A percentile compares a stretch with the other conserved stretches of the same genome.
phyloP scores from a whole-genome alignment of 129 eudicot genomes.

The Flaveria sonorensis region DNA sequence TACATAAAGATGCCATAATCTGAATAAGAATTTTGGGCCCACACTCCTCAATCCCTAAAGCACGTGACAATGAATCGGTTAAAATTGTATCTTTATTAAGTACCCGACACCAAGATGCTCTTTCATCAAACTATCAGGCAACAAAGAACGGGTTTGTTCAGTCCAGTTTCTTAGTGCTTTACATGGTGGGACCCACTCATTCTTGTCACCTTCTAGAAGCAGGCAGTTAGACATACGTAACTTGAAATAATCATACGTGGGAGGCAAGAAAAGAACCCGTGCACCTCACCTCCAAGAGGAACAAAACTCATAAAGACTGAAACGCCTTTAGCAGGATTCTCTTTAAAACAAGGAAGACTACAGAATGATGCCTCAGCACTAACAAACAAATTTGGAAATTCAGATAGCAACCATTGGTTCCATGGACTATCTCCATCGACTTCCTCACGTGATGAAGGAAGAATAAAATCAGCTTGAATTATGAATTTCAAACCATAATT shows the following conservation, averaged over 20 bases:
- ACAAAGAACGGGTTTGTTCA: slow-evolving; percentile 51
- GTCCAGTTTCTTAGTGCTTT: slow-evolving; percentile 65
- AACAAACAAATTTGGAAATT: slow-evolving; percentile 71
- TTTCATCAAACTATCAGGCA: slow-evolving; percentile 59
- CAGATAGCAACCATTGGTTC: slow-evolving; percentile 81
- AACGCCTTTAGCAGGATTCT: slow-evolving; percentile 66
- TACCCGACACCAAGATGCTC: slow-evolving; percentile 81
- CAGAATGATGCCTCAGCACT: slow-evolving; percentile 65
- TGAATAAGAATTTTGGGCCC: slow-evolving; percentile 62
- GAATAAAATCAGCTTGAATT: slow-evolving; percentile 81
- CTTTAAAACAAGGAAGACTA: slow-evolving; percentile 57
- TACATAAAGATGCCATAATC: slow-evolving; percentile 52
- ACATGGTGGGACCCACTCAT: slow-evolving; percentile 78
- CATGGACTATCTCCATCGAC: slow-evolving; percentile 84
- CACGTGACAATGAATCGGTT: slow-evolving; percentile 62
- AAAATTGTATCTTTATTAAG: slow-evolving; percentile 58
- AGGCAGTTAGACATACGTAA: slow-evolving; percentile 64
- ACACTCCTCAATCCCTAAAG: slow-evolving; percentile 67
- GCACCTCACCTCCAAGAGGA: slow-evolving; percentile 76
- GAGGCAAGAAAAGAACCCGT: slow-evolving; percentile 75
- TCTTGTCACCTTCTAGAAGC: slow-evolving; percentile 58
- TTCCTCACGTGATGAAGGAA: slow-evolving; percentile 87
- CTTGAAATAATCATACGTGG: slow-evolving; percentile 69
- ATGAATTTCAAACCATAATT: slow-evolving; percentile 78
- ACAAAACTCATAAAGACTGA: slow-evolving; percentile 72